Evolutionary conservation across 129 eudicot genomes (phyloP).

Genomic region (Flaveria trinervia): DNA sequence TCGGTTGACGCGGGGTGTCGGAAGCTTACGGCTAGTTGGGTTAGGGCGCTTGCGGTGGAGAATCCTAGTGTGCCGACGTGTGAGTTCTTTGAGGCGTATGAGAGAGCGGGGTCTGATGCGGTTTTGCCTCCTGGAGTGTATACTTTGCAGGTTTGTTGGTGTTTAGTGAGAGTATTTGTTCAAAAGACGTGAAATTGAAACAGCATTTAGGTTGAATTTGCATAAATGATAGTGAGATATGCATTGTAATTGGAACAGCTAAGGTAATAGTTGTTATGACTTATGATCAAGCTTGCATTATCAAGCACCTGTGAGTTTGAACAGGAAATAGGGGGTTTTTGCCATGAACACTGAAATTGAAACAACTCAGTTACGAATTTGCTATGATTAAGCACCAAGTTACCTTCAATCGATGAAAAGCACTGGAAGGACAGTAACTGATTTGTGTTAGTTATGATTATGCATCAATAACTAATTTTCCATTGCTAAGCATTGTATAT

Average conservation of each 20-base stretch:
- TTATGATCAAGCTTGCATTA: not conserved
- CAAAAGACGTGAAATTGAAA: not conserved
- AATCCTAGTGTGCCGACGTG: constrained; percentile 61
- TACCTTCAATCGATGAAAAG: not conserved
- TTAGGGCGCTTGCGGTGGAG: constrained; percentile 57
- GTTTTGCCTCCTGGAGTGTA: constrained; percentile 88
- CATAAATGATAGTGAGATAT: not conserved
- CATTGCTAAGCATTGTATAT: too few species aligned
- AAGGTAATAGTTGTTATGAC: not conserved
- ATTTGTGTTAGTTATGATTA: too few species aligned
- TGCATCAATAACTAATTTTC: too few species aligned
- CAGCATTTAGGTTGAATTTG: not conserved
- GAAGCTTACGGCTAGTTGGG: constrained; percentile 94
- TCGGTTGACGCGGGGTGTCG: constrained; percentile 94
- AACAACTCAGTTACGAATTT: not conserved
- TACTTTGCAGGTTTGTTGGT: constrained; percentile 62
- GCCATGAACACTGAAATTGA: not conserved
- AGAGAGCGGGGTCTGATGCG: constrained; percentile 67
- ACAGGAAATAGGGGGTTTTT: not conserved
- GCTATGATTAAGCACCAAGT: not conserved
- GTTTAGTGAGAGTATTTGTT: not conserved
- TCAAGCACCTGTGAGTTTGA: not conserved
- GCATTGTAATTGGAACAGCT: not conserved
- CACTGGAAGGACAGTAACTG: too few species aligned
- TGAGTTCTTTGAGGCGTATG: constrained; percentile 59